phyloP scores from a whole-genome alignment of 257 asterid species.

The Solanum sejunctum region DNA sequence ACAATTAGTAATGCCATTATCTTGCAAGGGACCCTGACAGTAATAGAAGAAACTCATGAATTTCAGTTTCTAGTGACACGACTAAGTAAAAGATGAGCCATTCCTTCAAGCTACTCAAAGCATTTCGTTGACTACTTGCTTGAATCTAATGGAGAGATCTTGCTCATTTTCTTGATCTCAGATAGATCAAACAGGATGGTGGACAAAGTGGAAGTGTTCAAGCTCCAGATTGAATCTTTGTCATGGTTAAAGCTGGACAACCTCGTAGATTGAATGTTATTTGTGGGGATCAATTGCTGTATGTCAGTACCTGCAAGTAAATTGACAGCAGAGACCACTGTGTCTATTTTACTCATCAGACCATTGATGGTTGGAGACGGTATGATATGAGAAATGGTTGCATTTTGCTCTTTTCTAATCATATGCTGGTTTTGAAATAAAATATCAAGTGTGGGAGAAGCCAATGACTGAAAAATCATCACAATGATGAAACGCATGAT shows the following conservation, averaged over 20 bases:
- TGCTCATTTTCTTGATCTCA: slow-evolving; percentile 15
- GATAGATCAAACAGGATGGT: neutral
- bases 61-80: slow-evolving; percentile 3
- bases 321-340: slow-evolving; percentile 16
- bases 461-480: neutral
- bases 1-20: slow-evolving; percentile 15
- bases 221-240: neutral
- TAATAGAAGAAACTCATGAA: slow-evolving; percentile 9
- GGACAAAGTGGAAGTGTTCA: slow-evolving; percentile 16
- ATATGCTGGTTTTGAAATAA: neutral
- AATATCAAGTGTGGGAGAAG: neutral
- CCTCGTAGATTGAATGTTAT: slow-evolving; percentile 14
- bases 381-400: slow-evolving; percentile 13
- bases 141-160: slow-evolving; percentile 19
- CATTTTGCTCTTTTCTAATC: slow-evolving; percentile 1
- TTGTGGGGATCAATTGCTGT: slow-evolving; percentile 11
- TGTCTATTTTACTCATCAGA: slow-evolving; percentile 7
- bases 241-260: slow-evolving; percentile 4
- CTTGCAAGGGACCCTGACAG: slow-evolving; percentile 16
- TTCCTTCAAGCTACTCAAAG: slow-evolving; percentile 11
- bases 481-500: neutral
- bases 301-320: slow-evolving; percentile 7
- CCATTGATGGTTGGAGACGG: slow-evolving; percentile 10
- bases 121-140: slow-evolving; percentile 14
- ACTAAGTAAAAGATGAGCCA: slow-evolving; percentile 8